Percentiles rank a stretch among this genome's conserved stretches.
phyloP scores from a whole-genome alignment of 1,284 basidiomycete genomes.

The Cryptococcus hybrid region DNA sequence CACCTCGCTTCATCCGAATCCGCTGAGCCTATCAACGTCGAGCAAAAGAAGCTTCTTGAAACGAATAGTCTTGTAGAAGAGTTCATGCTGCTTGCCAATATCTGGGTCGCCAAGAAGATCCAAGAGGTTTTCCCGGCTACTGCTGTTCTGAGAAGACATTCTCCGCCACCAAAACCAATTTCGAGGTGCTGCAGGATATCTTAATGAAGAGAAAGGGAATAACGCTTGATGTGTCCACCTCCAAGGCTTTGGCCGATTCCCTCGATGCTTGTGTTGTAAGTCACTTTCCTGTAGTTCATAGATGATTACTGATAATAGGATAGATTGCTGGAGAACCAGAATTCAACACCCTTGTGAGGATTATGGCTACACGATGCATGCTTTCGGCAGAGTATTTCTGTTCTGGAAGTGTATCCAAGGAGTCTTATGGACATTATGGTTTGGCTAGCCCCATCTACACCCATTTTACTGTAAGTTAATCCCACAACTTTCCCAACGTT shows the following conservation, averaged over 20 bases:
- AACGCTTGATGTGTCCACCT: constrained; percentile 87
- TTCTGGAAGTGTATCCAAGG: constrained; percentile 85
- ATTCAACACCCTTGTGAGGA: constrained; percentile 96
- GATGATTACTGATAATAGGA: background rate
- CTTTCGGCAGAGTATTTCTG: constrained; percentile 98
- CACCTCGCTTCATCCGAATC: constrained; percentile 90
- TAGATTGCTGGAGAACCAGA: constrained; percentile 77
- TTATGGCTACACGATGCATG: constrained; percentile 99
- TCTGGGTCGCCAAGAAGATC: constrained; percentile 87
- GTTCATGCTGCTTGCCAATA: constrained; percentile 98
- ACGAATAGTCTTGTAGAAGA: constrained; percentile 98
- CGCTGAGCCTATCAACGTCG: constrained; percentile 94
- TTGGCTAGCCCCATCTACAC: constrained; percentile 96
- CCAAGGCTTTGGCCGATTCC: constrained; percentile 83
- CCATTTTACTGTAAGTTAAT: constrained; percentile 70
- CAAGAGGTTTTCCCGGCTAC: constrained; percentile 95
- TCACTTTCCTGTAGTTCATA: constrained; percentile 13
- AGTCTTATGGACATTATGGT: constrained; percentile 96
- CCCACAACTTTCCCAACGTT: background rate
- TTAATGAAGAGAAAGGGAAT: constrained; percentile 81
- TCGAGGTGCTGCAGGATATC: constrained; percentile 94
- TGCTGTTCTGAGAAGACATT: constrained; percentile 94
- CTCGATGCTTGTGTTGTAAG: constrained; percentile 82
- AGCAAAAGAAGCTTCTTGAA: constrained; percentile 89
- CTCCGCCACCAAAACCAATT: constrained; percentile 91